Evolutionary conservation across 129 eudicot genomes (phyloP), one percentile per base, ranked within the genome.

Genomic region (Heracleum sosnowskyi): DNA sequence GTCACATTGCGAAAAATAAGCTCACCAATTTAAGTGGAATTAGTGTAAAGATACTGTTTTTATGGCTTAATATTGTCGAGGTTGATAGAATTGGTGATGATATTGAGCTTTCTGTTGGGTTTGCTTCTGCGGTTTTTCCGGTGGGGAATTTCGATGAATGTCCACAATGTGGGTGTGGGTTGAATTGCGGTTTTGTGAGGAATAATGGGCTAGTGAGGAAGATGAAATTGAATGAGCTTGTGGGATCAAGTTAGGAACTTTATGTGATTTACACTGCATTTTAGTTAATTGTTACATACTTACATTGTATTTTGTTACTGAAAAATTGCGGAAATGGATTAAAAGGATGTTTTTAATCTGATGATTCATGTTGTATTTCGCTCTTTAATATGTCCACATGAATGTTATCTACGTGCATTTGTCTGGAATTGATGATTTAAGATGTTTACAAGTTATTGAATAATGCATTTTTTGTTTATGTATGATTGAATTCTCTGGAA

Each of bases 101-200:
- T 33, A 89, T 95, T 22, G 84, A 88, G 20, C 90, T 95, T 62
- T 90, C 96, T 4, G 94, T 91, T 12, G 97, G 98, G 26, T 79
- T 95, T 74, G 92, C 94, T 26, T 86, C 97, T 24, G 96, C 92
- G 7, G 80, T 82, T 1, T 95, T 95, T 79, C 86, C 89, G 17
- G 66, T 90, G 47, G 87, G 82, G 46, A 92, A 89, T 78, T 95
- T 95, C 46, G 84, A 79, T 6, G 77, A 77, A 34, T 85, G 91
- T 76, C 98, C 98, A 11, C 91, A 85, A 53, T 95, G 98, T 80
- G 98, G 97, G 13, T 91, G 97, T 82, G 96, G 98, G 13, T 81
- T 95, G 86, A 51, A 88, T 77, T 95, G 97, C 77, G 13, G 7
- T 11, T 42, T 6, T 75, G 73, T 80, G 34, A 42, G 44, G 26